Base-by-base conservation (phyloP, 2,329 filamentous ascomycete genomes). In the Bipolaris victoriae region DNA sequence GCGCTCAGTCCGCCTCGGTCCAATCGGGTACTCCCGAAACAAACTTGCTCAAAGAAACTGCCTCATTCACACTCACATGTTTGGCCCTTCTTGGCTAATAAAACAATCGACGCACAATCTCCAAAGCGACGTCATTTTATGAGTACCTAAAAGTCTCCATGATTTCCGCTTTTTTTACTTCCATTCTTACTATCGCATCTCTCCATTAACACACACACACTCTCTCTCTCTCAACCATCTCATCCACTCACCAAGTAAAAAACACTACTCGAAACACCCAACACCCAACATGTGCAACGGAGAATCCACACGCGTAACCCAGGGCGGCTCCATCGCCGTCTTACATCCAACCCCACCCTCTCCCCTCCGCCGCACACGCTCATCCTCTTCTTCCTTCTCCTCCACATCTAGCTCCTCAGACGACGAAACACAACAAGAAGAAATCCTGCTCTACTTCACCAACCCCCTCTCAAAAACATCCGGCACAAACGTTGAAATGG, bases 281-380 rank as follows among this genome's bases (percentile, higher is more conserved):
- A 35, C 15, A 20, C 29, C 20, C 24, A 43, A 46, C 9, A 74
- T 75, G 72, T 75, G 72, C 41, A 69, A 69, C 65, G 73, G 71
- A 37, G 36, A 51, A 20, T 75, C 72, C 9, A 62, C 60, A 7
- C 67, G 72, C 40, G 48, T 62, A 7, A 71, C 68, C 36, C 72
- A 75, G 58, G 73, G 73, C n/a, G 73, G 73, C 31, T 71, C 72
- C 1, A 73, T 76, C n/a, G 73, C 73, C 13, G 67, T 75, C 1
- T 63, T 76, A 1, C 66, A 61, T 10, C 66, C 70, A 15, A 63
- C 60, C 16, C 52, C 52, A 10, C 56, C 58, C 36, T 40, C 60
- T 1, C 24, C 31, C 7, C 22, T 26, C 4, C 20, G 24, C 2
- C 40, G 40, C 22, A 43, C 40, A 2, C 40, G 20, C 22, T 43